These are phyloP conservation scores for Neurospora terricola DNA, from an alignment of 495 filamentous ascomycete species.

Conservation along the genomic window DNA sequence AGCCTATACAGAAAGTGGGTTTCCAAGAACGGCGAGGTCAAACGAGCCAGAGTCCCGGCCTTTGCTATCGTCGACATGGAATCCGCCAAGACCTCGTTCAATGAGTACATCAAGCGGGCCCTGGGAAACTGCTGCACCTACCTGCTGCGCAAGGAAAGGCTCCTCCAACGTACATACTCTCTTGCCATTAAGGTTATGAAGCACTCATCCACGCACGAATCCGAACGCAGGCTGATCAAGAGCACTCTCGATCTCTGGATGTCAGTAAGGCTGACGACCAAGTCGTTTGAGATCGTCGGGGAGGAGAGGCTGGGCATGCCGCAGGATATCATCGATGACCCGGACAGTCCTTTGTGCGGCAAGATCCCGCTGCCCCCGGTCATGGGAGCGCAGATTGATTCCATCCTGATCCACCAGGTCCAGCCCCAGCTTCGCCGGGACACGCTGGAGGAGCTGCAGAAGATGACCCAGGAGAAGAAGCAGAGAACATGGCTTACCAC, in stretches of 20 bases:
- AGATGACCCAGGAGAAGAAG: conserved; percentile 46
- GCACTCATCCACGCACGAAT: conserved; percentile 13
- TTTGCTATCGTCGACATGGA: conserved; percentile 41
- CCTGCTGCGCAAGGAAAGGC: conserved; percentile 25
- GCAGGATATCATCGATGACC: conserved; percentile 35
- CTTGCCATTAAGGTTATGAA: conserved; percentile 28
- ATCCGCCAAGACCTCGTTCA: conserved; percentile 30
- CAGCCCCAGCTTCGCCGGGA: conserved; percentile 43
- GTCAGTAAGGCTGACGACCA: conserved; percentile 46
- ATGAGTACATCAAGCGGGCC: conserved; percentile 31
- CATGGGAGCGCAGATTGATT: conserved; percentile 50
- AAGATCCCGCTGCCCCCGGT: conserved; percentile 49
- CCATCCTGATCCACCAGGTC: conserved; percentile 46
- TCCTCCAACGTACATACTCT: conserved; percentile 34
- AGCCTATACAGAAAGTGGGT: conserved; percentile 38
- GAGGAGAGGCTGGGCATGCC: conserved; percentile 44
- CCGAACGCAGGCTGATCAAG: conserved; percentile 34
- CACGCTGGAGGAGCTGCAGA: conserved; percentile 45
- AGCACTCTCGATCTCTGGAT: conserved; percentile 47
- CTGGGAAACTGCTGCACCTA: conserved; percentile 30
- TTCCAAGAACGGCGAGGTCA: conserved; percentile 22
- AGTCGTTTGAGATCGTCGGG: conserved; percentile 45
- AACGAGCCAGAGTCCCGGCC: conserved; percentile 28
- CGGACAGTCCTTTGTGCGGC: conserved; percentile 36
- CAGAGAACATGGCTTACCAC: conserved; percentile 47